Conservation (phyloP, 306 rosid genomes). For the Quercus berberidifolia region DNA sequence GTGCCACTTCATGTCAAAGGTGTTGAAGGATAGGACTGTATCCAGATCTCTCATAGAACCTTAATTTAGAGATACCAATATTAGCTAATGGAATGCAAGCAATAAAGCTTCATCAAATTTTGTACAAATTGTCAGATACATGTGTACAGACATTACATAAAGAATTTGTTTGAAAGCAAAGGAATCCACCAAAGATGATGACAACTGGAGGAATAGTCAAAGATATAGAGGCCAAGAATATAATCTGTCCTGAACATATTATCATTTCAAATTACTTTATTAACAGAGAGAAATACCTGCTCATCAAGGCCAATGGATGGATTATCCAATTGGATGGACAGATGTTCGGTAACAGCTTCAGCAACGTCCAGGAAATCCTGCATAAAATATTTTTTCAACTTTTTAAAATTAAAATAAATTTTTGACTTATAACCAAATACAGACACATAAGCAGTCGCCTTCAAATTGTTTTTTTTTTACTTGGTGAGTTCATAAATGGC, state of each 20-base stretch:
- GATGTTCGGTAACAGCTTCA: conserved; percentile 31
- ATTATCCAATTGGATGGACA: conserved; percentile 50
- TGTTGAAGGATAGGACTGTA: no score
- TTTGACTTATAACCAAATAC: not conserved
- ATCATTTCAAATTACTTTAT: conserved; percentile 1
- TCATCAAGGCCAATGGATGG: conserved; percentile 40
- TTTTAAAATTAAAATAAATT: not conserved
- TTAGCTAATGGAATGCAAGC: no score
- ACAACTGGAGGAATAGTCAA: not conserved
- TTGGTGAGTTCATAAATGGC: not conserved
- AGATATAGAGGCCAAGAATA: not conserved
- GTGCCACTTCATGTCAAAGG: no score
- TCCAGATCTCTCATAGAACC: no score
- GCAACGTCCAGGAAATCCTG: conserved; percentile 46
- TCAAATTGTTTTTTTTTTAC: not conserved
- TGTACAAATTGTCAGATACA: not conserved
- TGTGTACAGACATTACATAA: not conserved
- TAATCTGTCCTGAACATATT: not conserved
- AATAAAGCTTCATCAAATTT: not conserved
- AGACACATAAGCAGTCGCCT: not conserved
- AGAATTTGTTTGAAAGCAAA: not conserved
- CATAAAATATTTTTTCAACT: conserved; percentile 4
- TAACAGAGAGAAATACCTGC: conserved; percentile 39
- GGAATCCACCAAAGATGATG: no score
- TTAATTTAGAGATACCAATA: no score